These are phyloP conservation scores for Cryptosporidium viatorum DNA, from an alignment of 169 alveolate genomes.

Conservation along the genomic window DNA sequence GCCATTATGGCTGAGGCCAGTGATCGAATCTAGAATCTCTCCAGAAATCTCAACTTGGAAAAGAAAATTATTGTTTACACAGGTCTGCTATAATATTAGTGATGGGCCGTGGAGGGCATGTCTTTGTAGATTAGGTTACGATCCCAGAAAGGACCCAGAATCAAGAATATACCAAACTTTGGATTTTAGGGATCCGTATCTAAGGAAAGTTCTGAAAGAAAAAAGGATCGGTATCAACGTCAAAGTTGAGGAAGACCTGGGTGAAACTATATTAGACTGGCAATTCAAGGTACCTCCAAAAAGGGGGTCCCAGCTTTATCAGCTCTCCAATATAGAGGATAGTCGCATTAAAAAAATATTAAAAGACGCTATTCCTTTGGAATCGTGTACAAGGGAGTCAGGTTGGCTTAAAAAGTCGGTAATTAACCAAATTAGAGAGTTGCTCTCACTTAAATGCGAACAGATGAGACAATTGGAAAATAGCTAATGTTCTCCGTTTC, in stretches of 20 bases:
- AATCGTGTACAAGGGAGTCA: conserved; percentile 78
- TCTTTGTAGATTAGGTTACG: conserved; percentile 80
- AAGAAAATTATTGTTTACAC: conserved; percentile 78
- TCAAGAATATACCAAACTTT: conserved; percentile 80
- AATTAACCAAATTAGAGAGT: conserved; percentile 77
- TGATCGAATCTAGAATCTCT: conserved; percentile 77
- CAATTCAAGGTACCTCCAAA: conserved; percentile 80
- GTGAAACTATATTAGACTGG: conserved; percentile 53
- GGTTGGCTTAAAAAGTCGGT: conserved; percentile 80
- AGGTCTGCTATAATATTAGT: conserved; percentile 79
- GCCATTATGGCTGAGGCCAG: conserved; percentile 80
- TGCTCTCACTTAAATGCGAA: conserved; percentile 78
- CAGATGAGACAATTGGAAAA: conserved; percentile 77
- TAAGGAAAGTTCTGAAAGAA: conserved; percentile 75
- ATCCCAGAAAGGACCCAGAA: conserved; percentile 80
- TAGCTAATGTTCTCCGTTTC: background rate
- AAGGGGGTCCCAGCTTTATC: conserved; percentile 80
- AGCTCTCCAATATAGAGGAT: conserved; percentile 79
- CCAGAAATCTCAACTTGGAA: conserved; percentile 79
- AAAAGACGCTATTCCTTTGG: conserved; percentile 77
- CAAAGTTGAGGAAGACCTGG: conserved; percentile 48
- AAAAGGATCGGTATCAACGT: conserved; percentile 46
- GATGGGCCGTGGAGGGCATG: conserved; percentile 83
- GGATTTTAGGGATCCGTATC: conserved; percentile 79
- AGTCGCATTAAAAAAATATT: conserved; percentile 76